A percentile compares a stretch with the other conserved stretches of the same genome.
Conservation (phyloP, 2,329 filamentous ascomycete genomes). For the Penicillium sp. region DNA sequence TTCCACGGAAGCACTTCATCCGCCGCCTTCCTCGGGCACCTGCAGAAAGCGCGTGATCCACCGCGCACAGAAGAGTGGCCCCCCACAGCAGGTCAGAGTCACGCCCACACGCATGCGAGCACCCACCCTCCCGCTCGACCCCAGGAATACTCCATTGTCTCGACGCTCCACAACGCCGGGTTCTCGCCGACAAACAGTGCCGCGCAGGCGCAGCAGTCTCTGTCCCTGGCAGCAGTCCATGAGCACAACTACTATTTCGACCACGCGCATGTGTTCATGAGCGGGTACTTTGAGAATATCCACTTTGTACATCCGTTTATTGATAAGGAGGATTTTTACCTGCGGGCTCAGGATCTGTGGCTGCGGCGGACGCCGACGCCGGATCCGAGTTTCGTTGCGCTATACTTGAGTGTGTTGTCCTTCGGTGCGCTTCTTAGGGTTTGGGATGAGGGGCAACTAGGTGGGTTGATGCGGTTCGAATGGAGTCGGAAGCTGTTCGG, state of each 20-base stretch:
- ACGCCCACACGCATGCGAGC: background rate
- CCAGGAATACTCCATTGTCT: slow-evolving; percentile 47
- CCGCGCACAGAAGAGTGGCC: background rate
- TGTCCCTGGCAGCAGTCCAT: slow-evolving; percentile 22
- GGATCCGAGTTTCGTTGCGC: slow-evolving; percentile 50
- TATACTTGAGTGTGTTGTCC: slow-evolving; percentile 55
- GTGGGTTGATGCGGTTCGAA: slow-evolving; percentile 51
- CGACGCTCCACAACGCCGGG: slow-evolving; percentile 52
- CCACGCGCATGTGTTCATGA: slow-evolving; percentile 52
- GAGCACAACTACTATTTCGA: slow-evolving; percentile 48
- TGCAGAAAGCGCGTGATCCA: slow-evolving; percentile 36
- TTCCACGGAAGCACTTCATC: slow-evolving; percentile 56
- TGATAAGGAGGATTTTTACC: slow-evolving; percentile 51
- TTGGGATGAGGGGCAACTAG: slow-evolving; percentile 49
- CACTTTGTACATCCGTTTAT: slow-evolving; percentile 56
- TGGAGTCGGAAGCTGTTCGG: slow-evolving; percentile 55
- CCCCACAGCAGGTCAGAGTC: background rate
- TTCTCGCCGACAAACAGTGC: slow-evolving; percentile 41
- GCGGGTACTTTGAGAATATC: slow-evolving; percentile 55
- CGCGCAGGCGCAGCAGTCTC: slow-evolving; percentile 24
- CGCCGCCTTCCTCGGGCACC: slow-evolving; percentile 50
- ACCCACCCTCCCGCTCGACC: slow-evolving; percentile 16
- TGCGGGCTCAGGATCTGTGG: slow-evolving; percentile 52
- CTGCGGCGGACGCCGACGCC: slow-evolving; percentile 37
- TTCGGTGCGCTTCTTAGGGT: slow-evolving; percentile 53